Evolutionary conservation across 2,329 filamentous ascomycete genomes (phyloP), one percentile per base, ranked within the genome.

Genomic region (Nannizziopsis barbatae): DNA sequence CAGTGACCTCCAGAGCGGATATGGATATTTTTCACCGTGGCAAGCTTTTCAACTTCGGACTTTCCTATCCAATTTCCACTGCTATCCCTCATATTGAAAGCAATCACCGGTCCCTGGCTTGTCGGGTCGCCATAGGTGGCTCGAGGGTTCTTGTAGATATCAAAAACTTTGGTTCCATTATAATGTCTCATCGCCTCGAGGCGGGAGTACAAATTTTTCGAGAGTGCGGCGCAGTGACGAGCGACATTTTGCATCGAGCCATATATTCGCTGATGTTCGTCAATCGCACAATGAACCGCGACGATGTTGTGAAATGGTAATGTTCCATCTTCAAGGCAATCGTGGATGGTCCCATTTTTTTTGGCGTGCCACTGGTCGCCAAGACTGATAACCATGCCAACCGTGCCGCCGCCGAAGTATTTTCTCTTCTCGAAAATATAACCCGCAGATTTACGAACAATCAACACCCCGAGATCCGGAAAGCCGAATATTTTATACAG

Each of bases 401-500:
- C 90, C 0, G 90, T 96, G 2, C 92, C 92, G 5, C 90, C 92
- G 5, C 90, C 90, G 66, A 98, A 98, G 59, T 93, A 98, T 53
- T 71, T 80, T 51, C 87, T 78, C 37, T 72, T 71, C 30, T 76
- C 70, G 41, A 95, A 80, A 2, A 83, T 61, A 35, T 74, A 63
- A 5, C 77, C 79, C 10, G 84, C 77, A 30, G 77, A 73, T 56
- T 86, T 88, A 37, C 84, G 80, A 10, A 96, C 80, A 27, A 96
- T 80, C 50, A 98, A 68, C 1, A 82, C 88, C 1, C 90, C 90
- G 1, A 96, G 71, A 61, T 96, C 86, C 0, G 90, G 90, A 55
- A 95, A 95, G 1, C 92, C 90, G 63, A 96, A 96, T n/a, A 95
- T 89, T 64, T 96, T 98, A 70, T 95, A 93, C 54, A 96, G 80